These are phyloP conservation scores for Tuctoria greenei DNA, from an alignment of 176 grass and related monocot species.

Conservation along the genomic window DNA sequence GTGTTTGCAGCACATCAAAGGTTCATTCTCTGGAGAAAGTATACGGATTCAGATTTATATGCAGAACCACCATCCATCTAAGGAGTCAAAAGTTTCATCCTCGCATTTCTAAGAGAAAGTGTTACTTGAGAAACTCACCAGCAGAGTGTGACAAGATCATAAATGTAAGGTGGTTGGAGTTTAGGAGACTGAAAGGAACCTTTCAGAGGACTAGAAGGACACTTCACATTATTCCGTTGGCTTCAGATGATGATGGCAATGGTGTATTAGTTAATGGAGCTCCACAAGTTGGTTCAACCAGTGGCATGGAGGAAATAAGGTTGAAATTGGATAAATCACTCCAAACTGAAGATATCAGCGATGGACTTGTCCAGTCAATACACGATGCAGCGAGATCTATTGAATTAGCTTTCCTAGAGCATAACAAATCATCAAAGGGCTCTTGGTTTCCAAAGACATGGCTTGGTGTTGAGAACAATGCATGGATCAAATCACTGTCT, in stretches of 20 bases:
- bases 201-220: slow-evolving; percentile 50
- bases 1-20: slow-evolving; percentile 64
- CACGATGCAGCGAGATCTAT: slow-evolving; percentile 94
- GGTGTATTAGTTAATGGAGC: slow-evolving; percentile 61
- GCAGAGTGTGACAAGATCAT: slow-evolving; percentile 36
- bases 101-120: slow-evolving; percentile 50
- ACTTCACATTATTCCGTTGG: slow-evolving; percentile 34
- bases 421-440: slow-evolving; percentile 46
- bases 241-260: slow-evolving; percentile 68
- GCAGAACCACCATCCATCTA: slow-evolving; percentile 41
- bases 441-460: slow-evolving; percentile 83
- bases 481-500: slow-evolving; percentile 84
- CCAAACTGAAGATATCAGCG: slow-evolving; percentile 70
- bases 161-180: slow-evolving; percentile 60
- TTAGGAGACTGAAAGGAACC: slow-evolving; percentile 36
- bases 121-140: slow-evolving; percentile 32
- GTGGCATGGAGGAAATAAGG: slow-evolving; percentile 65
- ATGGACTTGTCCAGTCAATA: slow-evolving; percentile 75
- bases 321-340: slow-evolving; percentile 71
- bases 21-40: slow-evolving; percentile 51
- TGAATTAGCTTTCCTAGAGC: slow-evolving; percentile 79
- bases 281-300: slow-evolving; percentile 56
- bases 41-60: slow-evolving; percentile 50
- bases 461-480: slow-evolving; percentile 84
- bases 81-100: slow-evolving; percentile 46